Evolutionary conservation across 2,329 filamentous ascomycete genomes (phyloP).

Genomic region (Arthrobotrys megalospora): DNA sequence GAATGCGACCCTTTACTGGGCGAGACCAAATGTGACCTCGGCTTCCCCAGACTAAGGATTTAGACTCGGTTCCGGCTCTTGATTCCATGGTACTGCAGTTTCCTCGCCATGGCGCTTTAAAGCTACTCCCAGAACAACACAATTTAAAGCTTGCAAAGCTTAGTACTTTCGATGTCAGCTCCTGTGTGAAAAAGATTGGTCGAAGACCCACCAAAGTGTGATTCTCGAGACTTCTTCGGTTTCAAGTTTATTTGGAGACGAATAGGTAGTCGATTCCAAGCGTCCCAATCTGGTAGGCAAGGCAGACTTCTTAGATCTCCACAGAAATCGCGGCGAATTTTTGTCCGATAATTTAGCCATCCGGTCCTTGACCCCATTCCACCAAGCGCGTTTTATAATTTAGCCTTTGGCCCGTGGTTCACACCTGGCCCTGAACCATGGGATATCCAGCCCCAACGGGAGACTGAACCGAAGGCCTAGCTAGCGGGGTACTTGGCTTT

Average conservation of each 20-base stretch:
- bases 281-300: constrained; percentile 3
- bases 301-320: constrained; percentile 7
- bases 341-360: constrained; percentile 20
- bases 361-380: constrained; percentile 5
- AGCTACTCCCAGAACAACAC: no score
- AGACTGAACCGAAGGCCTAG: not conserved
- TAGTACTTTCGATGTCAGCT: no score
- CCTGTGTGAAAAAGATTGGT: no score
- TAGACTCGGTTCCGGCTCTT: no score
- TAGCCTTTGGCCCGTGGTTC: constrained; percentile 26
- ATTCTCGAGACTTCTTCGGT: not conserved
- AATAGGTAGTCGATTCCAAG: not conserved
- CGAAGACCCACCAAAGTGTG: no score
- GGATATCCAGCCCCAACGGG: not conserved
- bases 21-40: no score
- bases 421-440: constrained; percentile 4
- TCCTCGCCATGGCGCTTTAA: no score
- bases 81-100: no score
- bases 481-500: constrained; percentile 6
- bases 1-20: no score
- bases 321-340: not conserved
- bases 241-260: constrained; percentile 11
- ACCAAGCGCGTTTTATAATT: constrained; percentile 9
- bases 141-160: no score
- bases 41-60: no score